These are phyloP conservation scores for Marasmius tenuissimus DNA, from an alignment of 1,284 basidiomycete genomes.

Conservation along the genomic window DNA sequence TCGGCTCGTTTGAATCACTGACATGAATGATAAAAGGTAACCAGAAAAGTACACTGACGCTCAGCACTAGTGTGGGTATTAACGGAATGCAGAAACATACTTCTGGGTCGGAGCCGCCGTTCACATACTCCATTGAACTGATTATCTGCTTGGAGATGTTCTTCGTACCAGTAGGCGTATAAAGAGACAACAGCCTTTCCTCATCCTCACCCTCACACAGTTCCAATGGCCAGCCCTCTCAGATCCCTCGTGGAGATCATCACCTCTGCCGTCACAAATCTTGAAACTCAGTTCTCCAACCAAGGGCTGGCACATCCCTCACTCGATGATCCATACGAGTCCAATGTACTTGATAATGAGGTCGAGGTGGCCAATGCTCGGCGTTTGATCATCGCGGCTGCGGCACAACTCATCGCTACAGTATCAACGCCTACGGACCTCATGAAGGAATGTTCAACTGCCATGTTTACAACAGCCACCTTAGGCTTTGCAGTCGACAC, in stretches of 20 bases:
- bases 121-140: too few relatives aligned
- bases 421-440: slow-evolving; percentile 13
- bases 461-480: slow-evolving; percentile 13
- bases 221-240: slow-evolving; percentile 15
- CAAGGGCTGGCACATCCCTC: slow-evolving; percentile 20
- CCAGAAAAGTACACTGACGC: too few relatives aligned
- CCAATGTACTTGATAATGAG: slow-evolving; percentile 20
- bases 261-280: slow-evolving; percentile 18
- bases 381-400: slow-evolving; percentile 16
- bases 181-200: neutral
- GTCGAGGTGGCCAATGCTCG: slow-evolving; percentile 8
- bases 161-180: neutral
- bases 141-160: too few relatives aligned
- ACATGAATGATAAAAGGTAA: too few relatives aligned
- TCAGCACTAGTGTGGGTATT: too few relatives aligned
- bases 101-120: too few relatives aligned
- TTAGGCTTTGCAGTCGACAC: slow-evolving; percentile 17
- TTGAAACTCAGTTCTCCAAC: slow-evolving; percentile 22
- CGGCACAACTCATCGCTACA: slow-evolving; percentile 21
- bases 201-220: neutral
- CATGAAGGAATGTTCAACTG: slow-evolving; percentile 7
- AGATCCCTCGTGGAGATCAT: slow-evolving; percentile 22
- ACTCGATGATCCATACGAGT: slow-evolving; percentile 24
- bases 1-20: too few relatives aligned
- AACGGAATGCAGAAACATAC: too few relatives aligned